Base-by-base conservation (phyloP, 768 basidiomycete species). In the Sutorius australiensis region DNA sequence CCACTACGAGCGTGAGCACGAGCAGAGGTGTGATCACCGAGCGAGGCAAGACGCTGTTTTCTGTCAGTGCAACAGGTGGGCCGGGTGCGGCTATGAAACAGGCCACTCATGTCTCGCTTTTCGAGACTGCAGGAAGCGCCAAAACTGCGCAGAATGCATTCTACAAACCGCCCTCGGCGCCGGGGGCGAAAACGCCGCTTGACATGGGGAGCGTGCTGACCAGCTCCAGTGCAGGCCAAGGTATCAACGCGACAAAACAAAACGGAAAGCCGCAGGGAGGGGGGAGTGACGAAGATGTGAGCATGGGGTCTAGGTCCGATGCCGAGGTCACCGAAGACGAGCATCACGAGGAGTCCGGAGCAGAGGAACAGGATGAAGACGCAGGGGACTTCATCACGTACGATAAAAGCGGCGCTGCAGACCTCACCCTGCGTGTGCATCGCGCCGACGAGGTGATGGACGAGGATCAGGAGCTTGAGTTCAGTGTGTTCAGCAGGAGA, bases 81-180 rank as follows among this genome's bases (percentile, higher is more conserved):
- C 24, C 48, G 5, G 53, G 55, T 40, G 33, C 39, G 6, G 6
- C 32, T n/a, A 30, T 21, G 46, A 59, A 60, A 45, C 36, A 48
- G 10, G 28, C 37, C 19, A 24, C 56, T 2, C 53, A 46, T 63
- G 33, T 66, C 49, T 64, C 65, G 13, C 53, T 74, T 3, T 81
- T 84, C 50, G 73, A 75, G 7, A 75, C 77, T 2, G 48, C 61
- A 2, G 74, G 75, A 16, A 77, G 75, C 24, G 83, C 86, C 1
- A 77, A 77, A 46, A 73, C 72, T 31, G 75, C 77, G 9, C 75
- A 73, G 21, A 89, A 88, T 56, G 87, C 87, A 5, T 89, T 89
- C 63, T 88, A 82, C 61, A 74, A 77, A 34, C 84, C 83, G 0
- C 77, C 81, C 4, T 57, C 68, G 11, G 49, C 65, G 1, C 31